Percentiles rank a stretch among this genome's conserved stretches.
phyloP scores from a whole-genome alignment of 768 basidiomycete species.

The Xerocomellus chrysenteron region DNA sequence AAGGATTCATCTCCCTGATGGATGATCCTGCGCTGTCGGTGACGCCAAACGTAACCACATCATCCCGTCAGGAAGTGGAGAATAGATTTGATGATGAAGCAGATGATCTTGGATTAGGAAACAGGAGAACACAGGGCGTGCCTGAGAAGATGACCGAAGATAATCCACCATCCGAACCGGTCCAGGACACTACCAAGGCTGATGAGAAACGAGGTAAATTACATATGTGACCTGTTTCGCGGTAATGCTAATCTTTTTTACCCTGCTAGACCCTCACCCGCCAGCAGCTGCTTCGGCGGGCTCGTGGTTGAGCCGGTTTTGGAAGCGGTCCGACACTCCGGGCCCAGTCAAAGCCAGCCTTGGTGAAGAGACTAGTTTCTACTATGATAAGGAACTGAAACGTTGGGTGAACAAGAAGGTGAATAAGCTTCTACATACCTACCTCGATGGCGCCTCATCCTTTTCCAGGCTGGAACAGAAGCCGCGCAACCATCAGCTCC shows the following conservation, averaged over 20 bases:
- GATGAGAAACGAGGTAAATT: constrained; percentile 35
- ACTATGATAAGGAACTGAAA: constrained; percentile 93
- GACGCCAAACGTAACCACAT: constrained; percentile 21
- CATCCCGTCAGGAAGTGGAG: constrained; percentile 12
- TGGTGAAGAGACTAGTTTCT: constrained; percentile 87
- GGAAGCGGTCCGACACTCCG: constrained; percentile 63
- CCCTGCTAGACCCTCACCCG: constrained; percentile 2
- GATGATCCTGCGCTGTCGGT: constrained; percentile 52
- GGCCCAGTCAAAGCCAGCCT: constrained; percentile 89
- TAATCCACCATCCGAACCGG: constrained; percentile 19
- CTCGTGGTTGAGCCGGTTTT: constrained; percentile 83
- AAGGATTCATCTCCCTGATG: constrained; percentile 84
- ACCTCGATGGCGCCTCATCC: neutral
- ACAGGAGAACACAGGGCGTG: constrained; percentile 42
- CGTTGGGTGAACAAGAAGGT: constrained; percentile 97
- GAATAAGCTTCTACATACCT: constrained; percentile 12
- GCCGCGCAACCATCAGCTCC: constrained; percentile 52
- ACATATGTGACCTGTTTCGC: neutral
- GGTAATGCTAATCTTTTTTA: neutral
- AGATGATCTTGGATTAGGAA: constrained; percentile 92
- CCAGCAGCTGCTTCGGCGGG: constrained; percentile 38
- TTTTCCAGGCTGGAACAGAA: constrained; percentile 52
- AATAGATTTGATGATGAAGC: constrained; percentile 52
- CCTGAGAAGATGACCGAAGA: constrained; percentile 31
- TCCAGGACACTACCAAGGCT: constrained; percentile 15